Conservation (phyloP, 2,329 filamentous ascomycete species). For the Cladobotryum protrusum region DNA sequence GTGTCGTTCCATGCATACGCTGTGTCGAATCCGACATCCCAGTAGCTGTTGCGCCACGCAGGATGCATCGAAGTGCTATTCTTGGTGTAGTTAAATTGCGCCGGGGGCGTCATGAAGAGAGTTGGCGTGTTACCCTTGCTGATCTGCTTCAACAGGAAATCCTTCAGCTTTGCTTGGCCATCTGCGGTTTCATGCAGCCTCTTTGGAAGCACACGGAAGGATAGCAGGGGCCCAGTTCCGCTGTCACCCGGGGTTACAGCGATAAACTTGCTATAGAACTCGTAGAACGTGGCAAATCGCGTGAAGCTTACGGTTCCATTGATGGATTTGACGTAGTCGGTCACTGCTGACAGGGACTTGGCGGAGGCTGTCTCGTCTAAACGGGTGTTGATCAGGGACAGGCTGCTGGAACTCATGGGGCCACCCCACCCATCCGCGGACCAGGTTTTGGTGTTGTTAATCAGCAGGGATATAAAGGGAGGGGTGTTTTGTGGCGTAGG, state of each 20-base stretch:
- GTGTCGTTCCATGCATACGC: constrained; percentile 8
- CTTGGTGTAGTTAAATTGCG: neutral
- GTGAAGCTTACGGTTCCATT: neutral
- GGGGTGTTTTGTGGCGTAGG: neutral
- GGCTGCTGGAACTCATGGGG: constrained; percentile 5
- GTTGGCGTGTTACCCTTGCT: constrained; percentile 1
- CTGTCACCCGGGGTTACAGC: neutral
- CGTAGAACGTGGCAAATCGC: constrained; percentile 3
- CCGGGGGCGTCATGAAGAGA: neutral
- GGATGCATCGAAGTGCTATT: constrained; percentile 7
- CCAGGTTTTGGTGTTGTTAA: neutral
- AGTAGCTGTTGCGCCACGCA: constrained; percentile 8
- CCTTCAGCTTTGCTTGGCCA: neutral
- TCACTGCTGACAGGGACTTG: neutral
- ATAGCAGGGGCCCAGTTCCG: neutral
- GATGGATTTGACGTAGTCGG: neutral
- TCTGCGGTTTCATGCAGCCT: constrained; percentile 1
- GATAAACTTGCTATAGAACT: constrained; percentile 6
- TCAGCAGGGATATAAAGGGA: neutral
- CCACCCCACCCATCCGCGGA: constrained; percentile 9
- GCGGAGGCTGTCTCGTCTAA: neutral
- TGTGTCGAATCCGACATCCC: constrained; percentile 6
- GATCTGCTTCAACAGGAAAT: constrained; percentile 2
- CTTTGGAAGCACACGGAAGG: neutral
- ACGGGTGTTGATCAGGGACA: constrained; percentile 6